Base-by-base conservation (phyloP, 176 grass and related monocot species). In the Saccharum officinarum region DNA sequence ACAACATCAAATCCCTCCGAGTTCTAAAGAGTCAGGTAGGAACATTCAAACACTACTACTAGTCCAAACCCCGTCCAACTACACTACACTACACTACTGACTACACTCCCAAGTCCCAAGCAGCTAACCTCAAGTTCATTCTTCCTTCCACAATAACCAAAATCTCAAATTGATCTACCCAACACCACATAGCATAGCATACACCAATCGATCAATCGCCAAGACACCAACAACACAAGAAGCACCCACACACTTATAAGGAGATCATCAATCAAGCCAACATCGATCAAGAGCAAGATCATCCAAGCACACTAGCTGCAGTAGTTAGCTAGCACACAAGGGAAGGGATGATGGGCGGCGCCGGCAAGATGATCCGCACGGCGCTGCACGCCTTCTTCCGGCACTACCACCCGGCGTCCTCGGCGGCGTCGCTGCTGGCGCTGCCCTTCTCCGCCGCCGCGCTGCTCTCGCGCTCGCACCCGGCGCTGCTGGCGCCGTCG, bases 361-460 rank as follows among this genome's bases (percentile, higher is more conserved):
- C 91, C 25, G 84, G 75, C 71, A 93, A 78, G 78, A 88, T 92
- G 36, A 41, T 92, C 20, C 87, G 92, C 60, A 84, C 68, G 65
- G 94, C 95, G 72, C 83, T 98, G 59, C 90, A 93, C 84, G 84
- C 82, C 59, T 93, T 98, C 92, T 91, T 95, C 91, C 82, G 87
- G 65, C 85, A 93, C 71, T 95, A 95, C 87, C 89, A 93, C 52
- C 86, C 80, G 17, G 83, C 84, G 34, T 82, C 95, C 49, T 88
- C 88, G 41, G 66, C 49, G 25, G 92, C 91, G 57, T 86, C 95
- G 33, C 85, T 97, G 28, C 91, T 97, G 42, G 82, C 88, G 64
- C 81, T 97, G 22, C 95, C 95, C 33, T 92, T 84, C 92, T 93
- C 95, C 7, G 82, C 88, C 5, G 87, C 92, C 37, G 74, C 76